Base-by-base conservation (phyloP, 495 filamentous ascomycete species). In the Penicillium parvum region DNA sequence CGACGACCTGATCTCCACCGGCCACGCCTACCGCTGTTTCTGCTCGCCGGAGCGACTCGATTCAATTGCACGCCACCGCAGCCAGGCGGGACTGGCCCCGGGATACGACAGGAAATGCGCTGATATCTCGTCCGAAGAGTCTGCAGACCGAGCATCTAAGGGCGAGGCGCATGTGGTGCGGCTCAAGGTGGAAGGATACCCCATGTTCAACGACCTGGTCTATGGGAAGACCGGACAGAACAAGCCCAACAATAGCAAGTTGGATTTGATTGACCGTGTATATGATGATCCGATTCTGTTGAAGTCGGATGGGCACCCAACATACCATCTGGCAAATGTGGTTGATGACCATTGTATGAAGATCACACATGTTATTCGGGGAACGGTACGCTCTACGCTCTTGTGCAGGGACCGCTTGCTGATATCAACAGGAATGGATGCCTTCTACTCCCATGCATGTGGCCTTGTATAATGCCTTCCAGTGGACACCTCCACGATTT, bases 301-400 rank as follows among this genome's bases (percentile, higher is more conserved):
- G 19, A 98, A 97, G 64, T 82, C 81, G 6, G 92, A 98, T 55
- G 90, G 90, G 0, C 81, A 83, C 38, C 92, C 92, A 1, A 97
- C 92, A 7, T 98, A 98, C 57, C 92, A 97, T 61, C 81, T 98
- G 39, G 92, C 92, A 3, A 97, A 96, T 63, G 90, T 98, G 17
- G 83, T 98, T 15, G 92, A 98, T 61, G 92, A 98, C 61, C 87
- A 94, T 58, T 66, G 77, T 36, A 98, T 98, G 92, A 63, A 85
- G 37, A 94, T 98, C 56, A 97, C 89, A 3, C 90, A 96, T 65
- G 94, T 98, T 17, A 85, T 97, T 37, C 79, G 92, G 28, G 92
- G 88, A 36, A 78, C 82, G 6, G 88, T 87, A 64, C 60, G 83
- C 25, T 40, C 9, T 14, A 26, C n/a, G 7, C 20, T 36, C 11